Conservation (phyloP, 139 green algal species). For the Haematococcus lacustris region DNA sequence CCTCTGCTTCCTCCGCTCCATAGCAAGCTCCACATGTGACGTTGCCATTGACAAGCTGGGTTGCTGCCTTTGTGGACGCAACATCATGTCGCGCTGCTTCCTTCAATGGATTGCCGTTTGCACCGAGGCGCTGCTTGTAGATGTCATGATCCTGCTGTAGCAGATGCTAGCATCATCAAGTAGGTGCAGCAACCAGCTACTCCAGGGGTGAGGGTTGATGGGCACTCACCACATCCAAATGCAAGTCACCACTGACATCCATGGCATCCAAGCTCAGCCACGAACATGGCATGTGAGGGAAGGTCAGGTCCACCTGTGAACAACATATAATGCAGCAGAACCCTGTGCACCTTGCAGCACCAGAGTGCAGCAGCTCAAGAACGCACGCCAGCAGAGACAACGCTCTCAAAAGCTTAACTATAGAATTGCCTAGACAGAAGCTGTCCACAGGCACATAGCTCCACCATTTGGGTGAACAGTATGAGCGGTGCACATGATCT, state of each 20-base stretch:
- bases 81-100: slow-evolving; percentile 58
- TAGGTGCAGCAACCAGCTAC: neutral
- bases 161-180: neutral
- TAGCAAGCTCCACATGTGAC: slow-evolving; percentile 86
- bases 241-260: slow-evolving; percentile 90
- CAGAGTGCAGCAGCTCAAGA: neutral
- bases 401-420: neutral
- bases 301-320: slow-evolving; percentile 91
- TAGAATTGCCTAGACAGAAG: neutral
- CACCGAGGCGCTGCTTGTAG: slow-evolving; percentile 61
- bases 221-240: slow-evolving; percentile 79
- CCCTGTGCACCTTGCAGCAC: neutral
- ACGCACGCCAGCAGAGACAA: neutral
- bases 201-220: neutral
- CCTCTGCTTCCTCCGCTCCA: slow-evolving; percentile 64
- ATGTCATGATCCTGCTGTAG: slow-evolving; percentile 68
- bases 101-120: slow-evolving; percentile 45
- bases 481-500: neutral
- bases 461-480: neutral
- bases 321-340: neutral
- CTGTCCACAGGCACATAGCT: neutral
- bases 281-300: slow-evolving; percentile 80
- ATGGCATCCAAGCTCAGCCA: slow-evolving; percentile 92
- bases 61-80: slow-evolving; percentile 22
- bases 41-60: slow-evolving; percentile 11